phyloP scores from a whole-genome alignment of 257 asterid species.

The Datura wrightii region DNA sequence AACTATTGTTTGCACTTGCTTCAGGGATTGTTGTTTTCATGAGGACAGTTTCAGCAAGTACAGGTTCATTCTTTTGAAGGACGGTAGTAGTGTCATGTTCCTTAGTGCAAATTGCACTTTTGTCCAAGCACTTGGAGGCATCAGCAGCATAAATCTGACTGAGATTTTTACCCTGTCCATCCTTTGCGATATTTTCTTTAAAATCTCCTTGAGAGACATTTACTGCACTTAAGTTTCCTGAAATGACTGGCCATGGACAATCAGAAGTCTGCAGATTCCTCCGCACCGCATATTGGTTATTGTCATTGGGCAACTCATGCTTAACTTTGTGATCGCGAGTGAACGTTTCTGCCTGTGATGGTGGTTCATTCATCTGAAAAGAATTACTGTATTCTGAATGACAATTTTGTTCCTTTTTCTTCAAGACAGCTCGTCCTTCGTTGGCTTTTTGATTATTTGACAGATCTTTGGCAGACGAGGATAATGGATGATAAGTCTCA shows the following conservation, averaged over 20 bases:
- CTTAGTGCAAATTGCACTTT: constrained; percentile 37
- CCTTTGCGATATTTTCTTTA: constrained; percentile 37
- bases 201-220: constrained; percentile 33
- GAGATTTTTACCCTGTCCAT: constrained; percentile 44
- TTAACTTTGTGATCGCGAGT: constrained; percentile 41
- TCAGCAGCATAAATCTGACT: constrained; percentile 37
- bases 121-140: constrained; percentile 40
- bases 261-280: constrained; percentile 41
- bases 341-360: neutral
- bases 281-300: constrained; percentile 36
- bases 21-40: constrained; percentile 31
- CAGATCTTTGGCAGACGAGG: constrained; percentile 47
- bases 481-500: constrained; percentile 45
- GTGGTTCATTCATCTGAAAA: constrained; percentile 35
- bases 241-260: constrained; percentile 35
- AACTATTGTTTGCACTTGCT: constrained; percentile 36
- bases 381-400: constrained; percentile 25
- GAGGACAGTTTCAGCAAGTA: constrained; percentile 42
- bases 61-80: constrained; percentile 39
- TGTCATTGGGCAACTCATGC: constrained; percentile 51
- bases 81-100: constrained; percentile 36
- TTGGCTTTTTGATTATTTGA: constrained; percentile 41
- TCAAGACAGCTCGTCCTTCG: constrained; percentile 40
- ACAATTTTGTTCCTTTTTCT: constrained; percentile 34
- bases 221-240: constrained; percentile 41